Conservation (phyloP, 1,139 yeast species). For the Kodamaea anthophila region DNA sequence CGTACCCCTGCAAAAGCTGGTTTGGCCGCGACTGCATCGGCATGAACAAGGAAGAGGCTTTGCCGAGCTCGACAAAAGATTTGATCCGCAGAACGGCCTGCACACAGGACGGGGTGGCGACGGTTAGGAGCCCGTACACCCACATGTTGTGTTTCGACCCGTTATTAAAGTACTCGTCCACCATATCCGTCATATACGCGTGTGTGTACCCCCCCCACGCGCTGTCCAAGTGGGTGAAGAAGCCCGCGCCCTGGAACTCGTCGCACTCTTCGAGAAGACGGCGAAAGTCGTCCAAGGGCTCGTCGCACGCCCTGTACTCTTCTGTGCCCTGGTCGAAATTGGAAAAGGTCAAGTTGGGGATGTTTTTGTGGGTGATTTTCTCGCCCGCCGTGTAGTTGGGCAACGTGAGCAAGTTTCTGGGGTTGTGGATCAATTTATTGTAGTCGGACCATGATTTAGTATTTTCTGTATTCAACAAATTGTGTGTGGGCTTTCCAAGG, state of each 20-base stretch:
- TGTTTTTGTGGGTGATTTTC: conserved; percentile 22
- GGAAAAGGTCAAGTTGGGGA: conserved; percentile 25
- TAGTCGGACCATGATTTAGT: conserved; percentile 81
- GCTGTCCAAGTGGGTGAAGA: conserved; percentile 61
- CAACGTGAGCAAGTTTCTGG: conserved; percentile 49
- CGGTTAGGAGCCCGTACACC: conserved; percentile 18
- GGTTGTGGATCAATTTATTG: conserved; percentile 60
- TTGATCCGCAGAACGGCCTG: conserved; percentile 37
- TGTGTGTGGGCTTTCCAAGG: conserved; percentile 11
- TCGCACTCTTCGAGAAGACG: conserved; percentile 74
- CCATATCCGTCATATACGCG: conserved; percentile 44
- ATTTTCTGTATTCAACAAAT: conserved; percentile 29
- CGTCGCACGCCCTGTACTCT: conserved; percentile 27
- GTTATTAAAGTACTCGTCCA: conserved; percentile 71
- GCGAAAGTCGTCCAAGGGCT: conserved; percentile 55
- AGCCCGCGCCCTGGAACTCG: conserved; percentile 59
- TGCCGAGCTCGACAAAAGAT: conserved; percentile 39
- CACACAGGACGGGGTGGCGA: conserved; percentile 2
- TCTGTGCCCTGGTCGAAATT: conserved; percentile 24
- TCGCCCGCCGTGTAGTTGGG: conserved; percentile 43
- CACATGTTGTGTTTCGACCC: conserved; percentile 43
- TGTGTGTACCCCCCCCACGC: conserved; percentile 82
- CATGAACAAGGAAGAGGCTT: conserved; percentile 42
- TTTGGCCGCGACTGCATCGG: conserved; percentile 30
- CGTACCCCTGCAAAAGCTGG: conserved; percentile 11